phyloP scores from a whole-genome alignment of 257 asterid genomes.

The Agastache rugosa region DNA sequence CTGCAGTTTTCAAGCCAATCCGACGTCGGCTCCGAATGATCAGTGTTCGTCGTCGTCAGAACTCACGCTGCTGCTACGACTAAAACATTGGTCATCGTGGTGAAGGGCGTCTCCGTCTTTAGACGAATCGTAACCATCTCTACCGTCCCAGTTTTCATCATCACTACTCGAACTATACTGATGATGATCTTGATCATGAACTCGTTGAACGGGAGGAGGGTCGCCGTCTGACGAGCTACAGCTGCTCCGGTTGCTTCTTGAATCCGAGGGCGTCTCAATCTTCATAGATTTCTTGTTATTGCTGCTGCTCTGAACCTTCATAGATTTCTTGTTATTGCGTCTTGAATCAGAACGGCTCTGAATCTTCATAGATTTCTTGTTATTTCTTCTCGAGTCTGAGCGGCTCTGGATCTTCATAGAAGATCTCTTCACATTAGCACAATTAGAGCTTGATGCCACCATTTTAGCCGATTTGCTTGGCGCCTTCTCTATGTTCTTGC shows the following conservation, averaged over 20 bases:
- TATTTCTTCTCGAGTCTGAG: constrained; percentile 30
- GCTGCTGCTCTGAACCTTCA: constrained; percentile 17
- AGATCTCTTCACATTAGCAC: constrained; percentile 36
- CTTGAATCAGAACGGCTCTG: constrained; percentile 26
- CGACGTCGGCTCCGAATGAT: background rate
- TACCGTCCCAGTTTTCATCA: constrained; percentile 28
- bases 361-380: constrained; percentile 15
- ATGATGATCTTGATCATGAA: background rate
- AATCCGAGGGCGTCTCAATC: background rate
- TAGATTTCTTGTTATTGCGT: constrained; percentile 26
- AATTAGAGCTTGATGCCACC: constrained; percentile 39
- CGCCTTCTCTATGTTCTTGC: background rate
- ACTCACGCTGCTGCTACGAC: constrained; percentile 4
- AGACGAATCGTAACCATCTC: background rate
- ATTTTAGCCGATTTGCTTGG: constrained; percentile 26
- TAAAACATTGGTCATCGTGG: background rate
- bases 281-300: constrained; percentile 17
- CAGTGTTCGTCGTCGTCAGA: constrained; percentile 7
- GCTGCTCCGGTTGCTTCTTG: constrained; percentile 29
- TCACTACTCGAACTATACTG: constrained; percentile 36
- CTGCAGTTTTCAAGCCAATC: background rate
- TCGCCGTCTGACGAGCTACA: constrained; percentile 31
- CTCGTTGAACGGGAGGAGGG: constrained; percentile 3
- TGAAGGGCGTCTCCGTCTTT: background rate
- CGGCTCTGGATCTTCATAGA: constrained; percentile 5